Base-by-base conservation (phyloP, 345 rosid genomes). In the Gossypium bickii region DNA sequence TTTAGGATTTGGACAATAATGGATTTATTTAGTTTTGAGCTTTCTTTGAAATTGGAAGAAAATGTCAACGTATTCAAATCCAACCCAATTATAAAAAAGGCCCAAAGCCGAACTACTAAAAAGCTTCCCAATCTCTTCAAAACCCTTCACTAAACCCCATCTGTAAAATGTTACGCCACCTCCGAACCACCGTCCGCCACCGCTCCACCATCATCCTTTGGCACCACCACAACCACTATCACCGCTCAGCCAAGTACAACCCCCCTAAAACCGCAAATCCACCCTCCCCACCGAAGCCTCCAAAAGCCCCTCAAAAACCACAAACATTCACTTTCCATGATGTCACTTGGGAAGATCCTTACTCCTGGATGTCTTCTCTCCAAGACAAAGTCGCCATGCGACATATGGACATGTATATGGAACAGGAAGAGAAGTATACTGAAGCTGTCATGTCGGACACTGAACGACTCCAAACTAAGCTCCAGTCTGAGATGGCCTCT, bases 321-420 rank as follows among this genome's bases (percentile, higher is more conserved):
- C 88, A 88, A 80, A 74, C 81, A 38, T 90, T 87, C 87, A 85
- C 89, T 17, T 82, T 89, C 80, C 93, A 89, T 64, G 93, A 85
- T 79, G 84, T 55, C 47, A 85, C 90, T 15, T 95, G 98, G 99
- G 93, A 93, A 77, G 99, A 95, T 78, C 88, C 92, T 24, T 95
- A 95, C 86, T 83, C 89, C 74, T 95, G 99, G 99, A 95, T 95
- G 98, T 88, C 97, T 65, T 85, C 78, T 77, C 87, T 95, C 29
- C 86, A 81, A 41, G 98, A 95, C 82, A 89, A 89, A 79, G 99
- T 95, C 57, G 97, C 98, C 51, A 93, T 93, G 98, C 86, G 97
- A 25, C 98, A 95, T 79, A 93, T 95, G 99, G 98, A 91, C 81
- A 84, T 91, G 65, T 84, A 81, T 81, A 89, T 93, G 98, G 98